Percentiles rank a stretch among this genome's conserved stretches.
Conservation (phyloP, 2,329 filamentous ascomycete genomes). For the Pseudogymnoascus sp. region DNA sequence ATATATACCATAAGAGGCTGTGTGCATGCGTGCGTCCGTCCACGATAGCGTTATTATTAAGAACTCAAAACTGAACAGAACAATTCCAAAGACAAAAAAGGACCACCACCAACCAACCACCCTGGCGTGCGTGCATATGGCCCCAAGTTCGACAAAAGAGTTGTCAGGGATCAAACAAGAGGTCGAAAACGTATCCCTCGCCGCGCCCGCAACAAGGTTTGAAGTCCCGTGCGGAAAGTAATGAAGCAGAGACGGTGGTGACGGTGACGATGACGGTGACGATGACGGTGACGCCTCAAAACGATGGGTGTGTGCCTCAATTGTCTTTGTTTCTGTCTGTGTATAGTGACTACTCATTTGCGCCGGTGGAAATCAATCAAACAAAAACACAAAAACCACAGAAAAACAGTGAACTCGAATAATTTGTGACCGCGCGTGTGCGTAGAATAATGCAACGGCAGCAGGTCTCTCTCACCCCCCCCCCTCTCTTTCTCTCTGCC, state of each 20-base stretch:
- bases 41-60: background rate
- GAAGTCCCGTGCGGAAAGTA: background rate
- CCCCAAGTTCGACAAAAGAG: background rate
- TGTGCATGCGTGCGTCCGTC: background rate
- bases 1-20: background rate
- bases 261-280: background rate
- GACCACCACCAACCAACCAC: background rate
- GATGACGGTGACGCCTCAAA: background rate
- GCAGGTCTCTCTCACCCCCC: background rate
- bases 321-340: constrained; percentile 1
- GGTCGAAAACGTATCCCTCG: background rate
- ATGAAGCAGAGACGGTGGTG: background rate
- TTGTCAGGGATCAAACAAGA: background rate
- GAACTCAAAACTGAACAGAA: background rate
- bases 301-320: background rate
- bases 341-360: background rate
- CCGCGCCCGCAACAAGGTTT: background rate
- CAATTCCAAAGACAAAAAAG: background rate
- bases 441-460: background rate
- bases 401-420: background rate
- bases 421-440: background rate
- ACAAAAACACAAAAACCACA: constrained; percentile 1
- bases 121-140: background rate
- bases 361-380: constrained; percentile 4
- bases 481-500: background rate